Base-by-base conservation (phyloP, 306 rosid genomes). In the Vigna reflexopilosa region DNA sequence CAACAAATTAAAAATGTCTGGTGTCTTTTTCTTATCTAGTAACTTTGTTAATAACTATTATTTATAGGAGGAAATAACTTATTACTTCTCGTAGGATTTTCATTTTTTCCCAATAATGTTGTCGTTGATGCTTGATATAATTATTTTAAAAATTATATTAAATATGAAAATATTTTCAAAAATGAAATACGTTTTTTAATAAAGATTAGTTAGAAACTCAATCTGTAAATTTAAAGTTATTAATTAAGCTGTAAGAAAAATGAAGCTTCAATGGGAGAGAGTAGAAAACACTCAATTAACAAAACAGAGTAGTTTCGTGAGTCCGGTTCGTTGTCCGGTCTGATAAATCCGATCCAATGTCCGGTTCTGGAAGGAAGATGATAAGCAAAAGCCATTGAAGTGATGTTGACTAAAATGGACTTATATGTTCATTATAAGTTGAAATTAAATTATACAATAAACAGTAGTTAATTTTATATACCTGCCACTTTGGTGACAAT, bases 301-400 rank as follows among this genome's bases (percentile, higher is more conserved):
- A 45, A 15, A 52, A 24, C 34, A 56, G 16, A 56, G 62, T 12
- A 58, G 64, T 58, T 58, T 26, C 38, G 64, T 12, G 64, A 24
- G 65, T 58, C 63, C 56, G 56, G 20, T 50, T 50, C 22, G 19
- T 50, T 50, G 47, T 42, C 12, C 30, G 61, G 61, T 54, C 61
- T 54, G 61, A 54, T 19, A 54, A 54, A 54, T 54, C 61, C 28
- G 61, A 28, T 54, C 11, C 61, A 19, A 19, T 54, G 59, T 54
- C 59, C 28, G 28, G 59, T 54, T 30, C 6, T 19, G 28, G 28
- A 54, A 54, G 59, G 59, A 54, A 54, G 59, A 54, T 54, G 59
- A 54, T 8, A 17, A 51, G 24, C 24, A 17, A 30, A 30, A 30
- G 24, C 57, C 57, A 51, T 17, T 1, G 0, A 17, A 30, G 58